A percentile compares a stretch with the other conserved stretches of the same genome.
Conservation (phyloP, 73 alveolate species). For the Paramecium caudatum region DNA sequence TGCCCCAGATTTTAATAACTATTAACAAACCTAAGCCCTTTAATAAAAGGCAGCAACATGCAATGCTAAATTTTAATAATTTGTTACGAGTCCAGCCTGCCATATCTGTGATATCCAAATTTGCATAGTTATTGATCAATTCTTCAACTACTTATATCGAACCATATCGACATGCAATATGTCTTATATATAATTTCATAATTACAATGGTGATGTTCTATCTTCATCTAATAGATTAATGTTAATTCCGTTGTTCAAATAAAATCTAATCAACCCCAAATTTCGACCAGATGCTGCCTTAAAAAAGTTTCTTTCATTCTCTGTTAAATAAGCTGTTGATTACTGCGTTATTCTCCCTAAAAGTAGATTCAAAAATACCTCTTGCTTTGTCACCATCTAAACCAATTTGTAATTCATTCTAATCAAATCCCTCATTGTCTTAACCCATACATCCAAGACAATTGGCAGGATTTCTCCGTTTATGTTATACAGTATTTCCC, state of each 20-base stretch:
- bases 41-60: constrained; percentile 75
- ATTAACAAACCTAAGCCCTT: constrained; percentile 69
- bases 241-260: constrained; percentile 84
- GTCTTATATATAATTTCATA: constrained; percentile 55
- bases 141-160: constrained; percentile 86
- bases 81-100: constrained; percentile 88
- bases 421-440: constrained; percentile 57
- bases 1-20: constrained; percentile 66
- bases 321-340: constrained; percentile 83
- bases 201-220: constrained; percentile 85
- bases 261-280: constrained; percentile 83
- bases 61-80: constrained; percentile 44
- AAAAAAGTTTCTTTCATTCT: constrained; percentile 84
- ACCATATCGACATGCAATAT: constrained; percentile 85
- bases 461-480: constrained; percentile 57
- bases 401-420: constrained; percentile 72
- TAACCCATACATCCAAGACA: constrained; percentile 76
- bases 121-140: constrained; percentile 83
- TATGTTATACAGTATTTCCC: constrained; percentile 64
- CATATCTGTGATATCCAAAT: constrained; percentile 86
- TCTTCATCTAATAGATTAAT: constrained; percentile 89
- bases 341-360: constrained; percentile 82
- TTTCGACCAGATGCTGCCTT: constrained; percentile 82
- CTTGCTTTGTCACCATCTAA: constrained; percentile 58
- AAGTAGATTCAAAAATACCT: constrained; percentile 47